Conservation (phyloP, 169 alveolate genomes). For the Eimeria necatrix region DNA sequence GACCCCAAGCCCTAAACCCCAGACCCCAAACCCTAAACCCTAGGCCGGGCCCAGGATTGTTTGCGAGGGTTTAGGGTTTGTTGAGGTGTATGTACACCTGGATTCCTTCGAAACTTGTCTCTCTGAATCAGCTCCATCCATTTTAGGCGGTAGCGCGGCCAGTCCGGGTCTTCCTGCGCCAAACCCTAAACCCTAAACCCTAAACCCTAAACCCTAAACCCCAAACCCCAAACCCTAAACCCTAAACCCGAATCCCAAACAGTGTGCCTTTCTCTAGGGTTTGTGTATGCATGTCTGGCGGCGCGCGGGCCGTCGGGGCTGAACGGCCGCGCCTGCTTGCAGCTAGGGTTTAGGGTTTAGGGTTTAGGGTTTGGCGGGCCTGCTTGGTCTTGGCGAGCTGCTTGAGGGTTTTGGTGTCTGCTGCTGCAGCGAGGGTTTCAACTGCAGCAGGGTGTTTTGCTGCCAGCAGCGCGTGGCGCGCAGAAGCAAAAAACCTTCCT, state of each 20-base stretch:
- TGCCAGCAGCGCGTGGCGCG: slow-evolving; percentile 79
- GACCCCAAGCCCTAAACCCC: not conserved
- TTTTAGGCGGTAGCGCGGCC: slow-evolving; percentile 79
- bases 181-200: slow-evolving; percentile 57
- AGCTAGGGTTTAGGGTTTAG: too few species aligned
- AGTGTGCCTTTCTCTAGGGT: too few species aligned
- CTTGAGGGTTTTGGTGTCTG: slow-evolving; percentile 55
- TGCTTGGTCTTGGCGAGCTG: slow-evolving; percentile 72
- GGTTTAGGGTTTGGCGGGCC: slow-evolving; percentile 10
- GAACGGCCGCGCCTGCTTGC: too few species aligned
- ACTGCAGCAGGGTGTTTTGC: slow-evolving; percentile 70
- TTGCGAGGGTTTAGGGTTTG: not conserved
- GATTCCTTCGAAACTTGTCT: slow-evolving; percentile 79
- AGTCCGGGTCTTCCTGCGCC: slow-evolving; percentile 79
- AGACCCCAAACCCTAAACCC: not conserved
- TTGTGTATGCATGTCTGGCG: too few species aligned
- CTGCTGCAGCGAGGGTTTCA: slow-evolving; percentile 46
- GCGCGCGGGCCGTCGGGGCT: too few species aligned
- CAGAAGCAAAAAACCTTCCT: slow-evolving; percentile 79
- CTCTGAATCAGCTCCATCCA: slow-evolving; percentile 81
- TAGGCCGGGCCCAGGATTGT: too few species aligned
- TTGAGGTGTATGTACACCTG: slow-evolving; percentile 34
- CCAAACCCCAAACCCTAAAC: not conserved
- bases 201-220: slow-evolving; percentile 62
- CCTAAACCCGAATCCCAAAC: slow-evolving; percentile 14